Evolutionary conservation across 306 rosid species (phyloP), one percentile per base, ranked within the genome.

Genomic region (Carpinus fangiana): DNA sequence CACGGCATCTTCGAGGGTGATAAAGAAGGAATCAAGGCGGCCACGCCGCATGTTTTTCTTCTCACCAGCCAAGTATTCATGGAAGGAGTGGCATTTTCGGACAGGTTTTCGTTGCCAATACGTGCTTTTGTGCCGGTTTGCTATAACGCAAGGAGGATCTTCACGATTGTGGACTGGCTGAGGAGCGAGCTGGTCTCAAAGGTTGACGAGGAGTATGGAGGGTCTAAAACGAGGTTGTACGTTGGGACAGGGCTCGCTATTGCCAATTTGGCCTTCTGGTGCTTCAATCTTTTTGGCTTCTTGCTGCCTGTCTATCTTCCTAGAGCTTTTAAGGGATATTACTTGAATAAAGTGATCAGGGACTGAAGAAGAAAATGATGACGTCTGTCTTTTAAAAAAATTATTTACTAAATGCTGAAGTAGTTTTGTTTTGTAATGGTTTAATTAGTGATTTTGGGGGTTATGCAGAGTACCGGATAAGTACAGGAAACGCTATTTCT

Each of bases 281-380:
- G 91, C 83, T 96, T 86, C 82, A 96, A 96, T 85, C 88, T 96
- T 38, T 93, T 96, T 83, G 98, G 97, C 3, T 93, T 96, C 81
- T 81, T 96, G 43, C 76, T 96, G 80, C 99, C 98, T 66, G 85
- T 96, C 74, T 96, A 93, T 91, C 89, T 96, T 75, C 99, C 99
- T 0, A 93, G 62, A 70, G 98, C 92, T 80, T 93, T 96, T 51
- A 90, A 87, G 84, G 56, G 70, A 52, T 93, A 95, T 79, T 91
- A 89, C 82, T 84, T 90, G 0, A 71, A 55, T 11, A 90, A 93
- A 74, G 78, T 60, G 57, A 31, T 31, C 34, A 82, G 84, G 71
- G 84, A 83, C 5, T 81, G 74, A 75, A 65, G 13, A 20, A 6
- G 28, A 20, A n/a, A 18, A 56, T 20, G n/a, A 18, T 56, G 57